These are phyloP conservation scores for Cymbidium sinense DNA, from an alignment of 106 monocot species.

Conservation along the genomic window DNA sequence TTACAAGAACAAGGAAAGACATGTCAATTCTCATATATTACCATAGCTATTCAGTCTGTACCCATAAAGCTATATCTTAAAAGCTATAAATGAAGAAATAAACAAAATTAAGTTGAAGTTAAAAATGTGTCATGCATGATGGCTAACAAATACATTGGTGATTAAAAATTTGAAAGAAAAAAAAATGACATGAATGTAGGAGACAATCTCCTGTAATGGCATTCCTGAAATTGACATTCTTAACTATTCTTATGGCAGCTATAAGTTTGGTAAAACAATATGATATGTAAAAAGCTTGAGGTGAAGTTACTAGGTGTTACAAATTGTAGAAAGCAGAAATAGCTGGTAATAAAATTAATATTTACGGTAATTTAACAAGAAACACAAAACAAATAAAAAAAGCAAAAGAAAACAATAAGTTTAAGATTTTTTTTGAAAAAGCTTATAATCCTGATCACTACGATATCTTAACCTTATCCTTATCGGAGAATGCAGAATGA, in stretches of 20 bases:
- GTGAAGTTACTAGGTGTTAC: too few relatives aligned
- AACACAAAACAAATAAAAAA: background rate
- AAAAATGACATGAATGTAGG: background rate
- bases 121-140: background rate
- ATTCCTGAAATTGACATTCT: too few relatives aligned
- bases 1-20: background rate
- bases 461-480: conserved; percentile 10
- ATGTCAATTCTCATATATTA: background rate
- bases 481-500: conserved; percentile 19
- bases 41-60: too few relatives aligned
- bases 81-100: background rate
- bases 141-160: background rate
- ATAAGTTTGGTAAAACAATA: background rate
- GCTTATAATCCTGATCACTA: background rate
- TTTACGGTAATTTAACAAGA: background rate
- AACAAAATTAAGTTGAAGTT: background rate
- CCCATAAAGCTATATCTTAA: background rate
- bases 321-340: too few relatives aligned
- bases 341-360: too few relatives aligned
- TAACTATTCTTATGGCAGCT: too few relatives aligned
- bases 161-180: background rate
- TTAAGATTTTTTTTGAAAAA: background rate
- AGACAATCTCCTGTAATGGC: background rate
- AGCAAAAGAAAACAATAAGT: background rate
- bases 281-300: background rate